Conservation (phyloP, 371 early-diverging fungal genomes). For the Zychaea mexicana region DNA sequence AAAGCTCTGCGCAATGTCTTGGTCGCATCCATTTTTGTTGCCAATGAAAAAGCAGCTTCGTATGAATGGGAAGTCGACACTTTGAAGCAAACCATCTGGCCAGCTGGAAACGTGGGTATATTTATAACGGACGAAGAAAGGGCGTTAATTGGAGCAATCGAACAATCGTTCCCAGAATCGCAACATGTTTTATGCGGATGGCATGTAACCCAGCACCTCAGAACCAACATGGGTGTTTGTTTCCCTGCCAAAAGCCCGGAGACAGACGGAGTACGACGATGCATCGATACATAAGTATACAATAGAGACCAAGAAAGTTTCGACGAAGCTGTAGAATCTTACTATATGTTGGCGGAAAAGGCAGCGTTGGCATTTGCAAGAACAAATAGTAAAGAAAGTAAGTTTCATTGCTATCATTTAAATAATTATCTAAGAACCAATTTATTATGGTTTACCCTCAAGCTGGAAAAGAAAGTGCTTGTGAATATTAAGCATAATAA, state of each 20-base stretch:
- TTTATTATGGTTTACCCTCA: no score
- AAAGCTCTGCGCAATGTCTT: not conserved
- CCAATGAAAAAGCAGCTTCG: no score
- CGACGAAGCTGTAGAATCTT: not conserved
- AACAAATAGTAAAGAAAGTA: not conserved
- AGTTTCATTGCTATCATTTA: no score
- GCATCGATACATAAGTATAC: not conserved
- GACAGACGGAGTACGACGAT: not conserved
- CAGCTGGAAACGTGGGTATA: not conserved
- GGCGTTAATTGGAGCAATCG: not conserved
- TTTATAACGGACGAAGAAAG: not conserved
- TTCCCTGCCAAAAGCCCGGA: not conserved
- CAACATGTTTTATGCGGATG: constrained; percentile 3
- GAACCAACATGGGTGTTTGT: not conserved
- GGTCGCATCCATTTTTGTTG: not conserved
- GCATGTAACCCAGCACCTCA: not conserved
- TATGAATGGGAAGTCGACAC: not conserved
- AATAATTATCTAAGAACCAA: no score
- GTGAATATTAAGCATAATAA: no score
- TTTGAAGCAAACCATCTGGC: not conserved
- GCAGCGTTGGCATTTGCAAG: not conserved
- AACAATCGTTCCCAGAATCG: not conserved
- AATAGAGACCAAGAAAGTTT: not conserved
- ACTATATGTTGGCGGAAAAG: not conserved
- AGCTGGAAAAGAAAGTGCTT: no score